Percentiles rank a stretch among this genome's conserved stretches.
Evolutionary conservation across 306 rosid genomes (phyloP).

Genomic region (Vicia sativa): DNA sequence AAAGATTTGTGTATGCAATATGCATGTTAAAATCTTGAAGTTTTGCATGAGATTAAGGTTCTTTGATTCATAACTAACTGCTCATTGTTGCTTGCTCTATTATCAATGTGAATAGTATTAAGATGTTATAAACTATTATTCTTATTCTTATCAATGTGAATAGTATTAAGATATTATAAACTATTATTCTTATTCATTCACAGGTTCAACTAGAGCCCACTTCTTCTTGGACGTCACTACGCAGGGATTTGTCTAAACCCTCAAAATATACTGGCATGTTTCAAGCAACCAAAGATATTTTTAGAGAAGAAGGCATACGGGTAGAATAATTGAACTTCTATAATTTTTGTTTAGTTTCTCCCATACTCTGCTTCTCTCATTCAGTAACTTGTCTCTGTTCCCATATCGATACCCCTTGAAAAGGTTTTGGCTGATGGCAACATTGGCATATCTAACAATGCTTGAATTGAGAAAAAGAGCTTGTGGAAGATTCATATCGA

Average conservation of each 20-base stretch:
- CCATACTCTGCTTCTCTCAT: neutral
- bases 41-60: slow-evolving; percentile 30
- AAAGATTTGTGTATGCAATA: slow-evolving; percentile 18
- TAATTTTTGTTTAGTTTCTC: slow-evolving; percentile 4
- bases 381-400: slow-evolving; percentile 10
- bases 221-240: slow-evolving; percentile 66
- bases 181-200: slow-evolving; percentile 33
- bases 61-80: slow-evolving; percentile 29
- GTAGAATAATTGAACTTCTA: slow-evolving; percentile 49
- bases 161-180: slow-evolving; percentile 34
- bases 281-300: slow-evolving; percentile 88
- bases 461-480: slow-evolving; percentile 8
- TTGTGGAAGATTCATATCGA: neutral
- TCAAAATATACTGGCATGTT: slow-evolving; percentile 93
- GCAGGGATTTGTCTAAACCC: slow-evolving; percentile 55
- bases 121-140: slow-evolving; percentile 33
- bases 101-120: slow-evolving; percentile 16
- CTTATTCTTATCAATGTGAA: slow-evolving; percentile 13
- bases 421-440: slow-evolving; percentile 10
- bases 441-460: slow-evolving; percentile 19
- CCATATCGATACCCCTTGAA: slow-evolving; percentile 11
- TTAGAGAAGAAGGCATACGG: slow-evolving; percentile 92
- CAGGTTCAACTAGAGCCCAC: slow-evolving; percentile 99
- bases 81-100: slow-evolving; percentile 30
- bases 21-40: slow-evolving; percentile 16